These are phyloP conservation scores for Geotrichum phurueaensis DNA, from an alignment of 1,139 yeast species.

Conservation along the genomic window DNA sequence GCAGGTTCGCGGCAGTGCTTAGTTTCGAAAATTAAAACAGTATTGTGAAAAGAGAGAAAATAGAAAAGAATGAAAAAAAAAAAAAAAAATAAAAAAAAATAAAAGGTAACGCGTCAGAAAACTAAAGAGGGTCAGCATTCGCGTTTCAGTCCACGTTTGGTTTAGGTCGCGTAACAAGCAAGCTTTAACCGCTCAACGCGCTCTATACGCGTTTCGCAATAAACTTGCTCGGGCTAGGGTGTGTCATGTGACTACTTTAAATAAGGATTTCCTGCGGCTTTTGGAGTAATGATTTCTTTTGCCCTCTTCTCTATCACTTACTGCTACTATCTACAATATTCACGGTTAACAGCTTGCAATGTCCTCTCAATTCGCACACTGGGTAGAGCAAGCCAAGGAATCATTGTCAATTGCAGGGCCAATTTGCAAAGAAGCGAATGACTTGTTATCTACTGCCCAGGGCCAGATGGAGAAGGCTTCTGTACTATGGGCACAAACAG, in stretches of 20 bases:
- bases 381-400: conserved; percentile 34
- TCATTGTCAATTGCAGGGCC: conserved; percentile 37
- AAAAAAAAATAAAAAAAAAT: neutral
- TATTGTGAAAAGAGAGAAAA: neutral
- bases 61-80: neutral
- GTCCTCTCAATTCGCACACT: conserved; percentile 17
- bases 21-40: neutral
- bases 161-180: neutral
- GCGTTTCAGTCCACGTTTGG: neutral
- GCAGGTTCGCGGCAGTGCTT: neutral
- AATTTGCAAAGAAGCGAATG: conserved; percentile 35
- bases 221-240: neutral
- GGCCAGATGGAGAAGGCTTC: conserved; percentile 32
- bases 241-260: neutral
- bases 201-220: neutral
- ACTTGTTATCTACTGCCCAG: conserved; percentile 27
- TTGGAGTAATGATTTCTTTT: neutral
- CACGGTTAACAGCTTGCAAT: neutral
- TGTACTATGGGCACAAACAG: conserved; percentile 34
- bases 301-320: neutral
- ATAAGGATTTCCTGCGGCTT: neutral
- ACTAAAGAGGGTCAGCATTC: neutral
- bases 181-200: neutral
- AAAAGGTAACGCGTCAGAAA: neutral
- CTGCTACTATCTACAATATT: neutral